A percentile compares a stretch with the other conserved stretches of the same genome.
Evolutionary conservation across 1,139 yeast genomes (phyloP).

Genomic region (Pichia terricola): DNA sequence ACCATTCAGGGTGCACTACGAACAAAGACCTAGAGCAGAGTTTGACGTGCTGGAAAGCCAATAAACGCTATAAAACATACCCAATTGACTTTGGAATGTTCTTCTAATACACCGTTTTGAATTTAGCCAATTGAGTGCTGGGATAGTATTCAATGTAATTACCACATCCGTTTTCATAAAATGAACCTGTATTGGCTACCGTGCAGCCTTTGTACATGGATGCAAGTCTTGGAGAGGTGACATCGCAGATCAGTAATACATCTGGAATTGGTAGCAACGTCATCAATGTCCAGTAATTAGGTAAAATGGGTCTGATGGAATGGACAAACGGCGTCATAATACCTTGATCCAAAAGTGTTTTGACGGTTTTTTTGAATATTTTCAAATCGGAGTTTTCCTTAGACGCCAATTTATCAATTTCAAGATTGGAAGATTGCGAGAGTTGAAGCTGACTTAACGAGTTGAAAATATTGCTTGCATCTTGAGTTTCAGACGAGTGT

Average conservation of each 20-base stretch:
- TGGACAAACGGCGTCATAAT: constrained; percentile 71
- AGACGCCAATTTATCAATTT: constrained; percentile 18
- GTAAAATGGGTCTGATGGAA: constrained; percentile 50
- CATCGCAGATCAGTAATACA: constrained; percentile 56
- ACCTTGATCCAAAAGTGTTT: constrained; percentile 80
- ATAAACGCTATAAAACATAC: background rate
- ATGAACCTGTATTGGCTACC: constrained; percentile 61
- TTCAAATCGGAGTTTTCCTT: constrained; percentile 31
- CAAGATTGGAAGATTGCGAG: constrained; percentile 8
- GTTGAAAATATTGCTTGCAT: background rate
- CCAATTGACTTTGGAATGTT: no score
- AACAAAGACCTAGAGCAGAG: no score
- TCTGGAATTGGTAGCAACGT: constrained; percentile 73
- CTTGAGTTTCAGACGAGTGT: background rate
- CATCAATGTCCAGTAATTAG: constrained; percentile 63
- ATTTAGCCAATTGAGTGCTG: constrained; percentile 38
- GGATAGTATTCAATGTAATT: constrained; percentile 70
- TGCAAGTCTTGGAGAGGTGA: constrained; percentile 61
- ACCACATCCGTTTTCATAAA: constrained; percentile 37
- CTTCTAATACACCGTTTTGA: constrained; percentile 33
- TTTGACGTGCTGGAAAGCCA: background rate
- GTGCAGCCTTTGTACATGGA: constrained; percentile 77
- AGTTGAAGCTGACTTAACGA: background rate
- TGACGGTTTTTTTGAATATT: constrained; percentile 68
- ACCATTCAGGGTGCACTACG: no score